phyloP scores from a whole-genome alignment of 768 basidiomycete species.

The Amanita exitialis region DNA sequence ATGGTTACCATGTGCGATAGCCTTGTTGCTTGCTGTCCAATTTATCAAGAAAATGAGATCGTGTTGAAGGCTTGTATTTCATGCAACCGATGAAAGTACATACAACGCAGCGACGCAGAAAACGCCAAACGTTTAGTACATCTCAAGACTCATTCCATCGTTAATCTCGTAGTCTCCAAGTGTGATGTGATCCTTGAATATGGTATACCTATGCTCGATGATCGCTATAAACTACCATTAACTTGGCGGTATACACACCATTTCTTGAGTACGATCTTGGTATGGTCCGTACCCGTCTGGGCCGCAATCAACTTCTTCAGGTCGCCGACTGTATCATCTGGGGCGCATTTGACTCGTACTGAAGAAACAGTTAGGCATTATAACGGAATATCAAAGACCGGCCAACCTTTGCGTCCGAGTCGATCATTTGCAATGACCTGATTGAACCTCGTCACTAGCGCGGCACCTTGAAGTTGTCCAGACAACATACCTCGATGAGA shows the following conservation, averaged over 20 bases:
- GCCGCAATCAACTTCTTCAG: slow-evolving; percentile 96
- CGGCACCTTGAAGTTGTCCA: not conserved
- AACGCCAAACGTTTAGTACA: slow-evolving; percentile 46
- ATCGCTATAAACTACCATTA: not conserved
- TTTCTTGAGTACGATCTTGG: slow-evolving; percentile 93
- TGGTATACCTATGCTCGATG: slow-evolving; percentile 62
- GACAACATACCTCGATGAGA: slow-evolving; percentile 7
- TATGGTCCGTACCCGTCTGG: slow-evolving; percentile 80
- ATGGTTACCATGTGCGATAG: not conserved
- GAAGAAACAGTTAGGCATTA: not conserved
- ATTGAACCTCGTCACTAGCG: not conserved
- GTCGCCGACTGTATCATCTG: slow-evolving; percentile 95
- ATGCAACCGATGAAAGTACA: not conserved
- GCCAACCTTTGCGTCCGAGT: slow-evolving; percentile 9
- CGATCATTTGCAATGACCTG: slow-evolving; percentile 10
- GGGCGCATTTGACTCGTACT: slow-evolving; percentile 95
- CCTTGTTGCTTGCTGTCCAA: not conserved
- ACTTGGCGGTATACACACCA: slow-evolving; percentile 45
- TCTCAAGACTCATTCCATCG: slow-evolving; percentile 89
- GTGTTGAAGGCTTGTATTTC: not conserved
- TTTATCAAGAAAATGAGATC: not conserved
- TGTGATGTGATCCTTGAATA: slow-evolving; percentile 94
- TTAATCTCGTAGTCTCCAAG: slow-evolving; percentile 88
- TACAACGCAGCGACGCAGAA: not conserved
- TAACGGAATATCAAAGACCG: not conserved